Evolutionary conservation across 164 flowering plant genomes (phyloP).

Genomic region (Houttuynia cordata): DNA sequence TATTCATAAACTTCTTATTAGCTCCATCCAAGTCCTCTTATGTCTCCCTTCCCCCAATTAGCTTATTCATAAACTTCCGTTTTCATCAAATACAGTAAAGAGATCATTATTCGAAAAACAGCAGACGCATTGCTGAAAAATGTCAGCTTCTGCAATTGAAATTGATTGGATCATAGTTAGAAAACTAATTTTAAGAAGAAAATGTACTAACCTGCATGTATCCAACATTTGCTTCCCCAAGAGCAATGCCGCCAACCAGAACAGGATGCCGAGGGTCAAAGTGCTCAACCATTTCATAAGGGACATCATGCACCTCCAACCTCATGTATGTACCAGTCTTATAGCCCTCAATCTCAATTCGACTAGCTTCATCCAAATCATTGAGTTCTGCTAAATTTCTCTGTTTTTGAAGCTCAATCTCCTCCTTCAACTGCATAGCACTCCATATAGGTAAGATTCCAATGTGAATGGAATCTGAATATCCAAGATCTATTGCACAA

Average conservation of each 20-base stretch:
- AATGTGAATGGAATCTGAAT: not conserved
- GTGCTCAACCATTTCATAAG: constrained; percentile 90
- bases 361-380: constrained; percentile 74
- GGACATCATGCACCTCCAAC: constrained; percentile 77
- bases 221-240: constrained; percentile 86
- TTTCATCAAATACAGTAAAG: no score
- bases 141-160: not conserved
- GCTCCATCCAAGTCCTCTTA: no score
- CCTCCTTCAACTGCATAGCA: constrained; percentile 69
- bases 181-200: no score
- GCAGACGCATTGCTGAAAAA: no score
- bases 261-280: constrained; percentile 89
- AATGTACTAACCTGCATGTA: constrained; percentile 88
- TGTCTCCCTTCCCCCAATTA: no score
- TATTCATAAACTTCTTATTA: no score
- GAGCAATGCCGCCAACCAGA: constrained; percentile 83
- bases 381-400: constrained; percentile 72
- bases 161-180: not conserved
- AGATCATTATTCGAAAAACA: no score
- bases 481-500: not conserved
- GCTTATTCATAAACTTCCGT: no score
- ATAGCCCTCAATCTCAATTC: constrained; percentile 79
- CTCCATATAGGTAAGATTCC: not conserved
- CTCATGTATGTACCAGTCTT: constrained; percentile 83
- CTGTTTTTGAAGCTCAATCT: constrained; percentile 70